Conservation (phyloP, 2,329 filamentous ascomycete genomes). For the Sphaerulina musiva region DNA sequence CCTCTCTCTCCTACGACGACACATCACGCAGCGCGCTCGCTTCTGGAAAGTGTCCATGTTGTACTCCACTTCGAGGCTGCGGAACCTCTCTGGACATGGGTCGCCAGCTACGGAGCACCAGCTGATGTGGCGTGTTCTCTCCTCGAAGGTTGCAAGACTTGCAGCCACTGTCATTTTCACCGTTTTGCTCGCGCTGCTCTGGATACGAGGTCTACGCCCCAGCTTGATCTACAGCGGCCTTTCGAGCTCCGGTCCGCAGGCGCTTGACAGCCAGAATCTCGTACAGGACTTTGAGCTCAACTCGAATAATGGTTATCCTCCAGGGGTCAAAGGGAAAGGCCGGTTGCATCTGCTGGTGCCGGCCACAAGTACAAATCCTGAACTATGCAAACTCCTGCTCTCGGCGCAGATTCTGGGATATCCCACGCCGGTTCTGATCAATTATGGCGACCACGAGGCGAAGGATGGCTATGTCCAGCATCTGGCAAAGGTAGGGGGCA, state of each 20-base stretch:
- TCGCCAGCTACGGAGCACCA: neutral
- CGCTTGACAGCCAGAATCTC: neutral
- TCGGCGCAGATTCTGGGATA: constrained; percentile 18
- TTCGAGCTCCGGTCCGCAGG: neutral
- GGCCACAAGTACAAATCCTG: constrained; percentile 39
- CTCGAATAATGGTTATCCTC: neutral
- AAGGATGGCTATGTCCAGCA: constrained; percentile 21
- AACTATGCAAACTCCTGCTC: constrained; percentile 21
- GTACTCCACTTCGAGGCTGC: neutral
- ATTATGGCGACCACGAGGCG: constrained; percentile 15
- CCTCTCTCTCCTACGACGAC: neutral
- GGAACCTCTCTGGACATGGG: neutral
- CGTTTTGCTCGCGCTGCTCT: constrained; percentile 5
- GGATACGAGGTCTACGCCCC: constrained; percentile 4
- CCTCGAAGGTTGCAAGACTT: constrained; percentile 12
- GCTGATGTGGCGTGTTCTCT: constrained; percentile 8
- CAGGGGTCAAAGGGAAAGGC: constrained; percentile 12
- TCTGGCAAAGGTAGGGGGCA: constrained; percentile 20
- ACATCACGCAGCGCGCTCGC: neutral
- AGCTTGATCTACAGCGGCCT: neutral
- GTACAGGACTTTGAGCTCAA: neutral
- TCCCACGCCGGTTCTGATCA: constrained; percentile 21
- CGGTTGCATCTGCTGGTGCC: constrained; percentile 52
- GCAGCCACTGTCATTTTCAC: constrained; percentile 9
- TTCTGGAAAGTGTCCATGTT: neutral